phyloP scores from a whole-genome alignment of 108 stramenopile genomes.

The Ochromonas danica region DNA sequence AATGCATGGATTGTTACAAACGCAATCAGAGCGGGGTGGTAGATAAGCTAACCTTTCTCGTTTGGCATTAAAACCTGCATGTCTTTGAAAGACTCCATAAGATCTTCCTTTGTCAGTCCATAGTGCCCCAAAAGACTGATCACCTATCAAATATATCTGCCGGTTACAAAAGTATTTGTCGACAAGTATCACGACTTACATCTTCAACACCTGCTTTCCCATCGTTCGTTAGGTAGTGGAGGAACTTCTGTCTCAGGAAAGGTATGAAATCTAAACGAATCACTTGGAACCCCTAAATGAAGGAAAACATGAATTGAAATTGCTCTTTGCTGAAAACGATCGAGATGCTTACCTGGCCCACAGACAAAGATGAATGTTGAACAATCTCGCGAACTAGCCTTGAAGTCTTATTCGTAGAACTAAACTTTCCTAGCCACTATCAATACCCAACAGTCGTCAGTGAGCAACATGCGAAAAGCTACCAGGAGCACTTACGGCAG shows the following conservation, averaged over 20 bases:
- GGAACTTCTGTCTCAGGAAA: conserved; percentile 63
- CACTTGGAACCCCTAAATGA: conserved; percentile 51
- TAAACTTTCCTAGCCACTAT: conserved; percentile 91
- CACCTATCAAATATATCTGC: conserved; percentile 24
- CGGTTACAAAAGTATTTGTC: too few species aligned
- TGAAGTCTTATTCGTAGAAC: conserved; percentile 68
- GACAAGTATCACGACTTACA: not conserved
- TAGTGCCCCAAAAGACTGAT: conserved; percentile 85
- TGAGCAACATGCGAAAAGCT: not conserved
- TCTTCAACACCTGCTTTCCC: conserved; percentile 54
- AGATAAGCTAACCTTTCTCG: conserved; percentile 24
- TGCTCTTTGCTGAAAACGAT: not conserved
- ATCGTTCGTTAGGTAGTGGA: conserved; percentile 53
- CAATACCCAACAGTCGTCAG: not conserved
- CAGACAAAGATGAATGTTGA: conserved; percentile 81
- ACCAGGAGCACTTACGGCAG: conserved; percentile 44
- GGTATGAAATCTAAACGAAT: conserved; percentile 76
- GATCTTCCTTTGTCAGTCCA: conserved; percentile 86
- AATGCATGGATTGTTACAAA: not conserved
- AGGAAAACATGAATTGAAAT: not conserved
- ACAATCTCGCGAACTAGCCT: conserved; percentile 75
- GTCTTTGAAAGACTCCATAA: conserved; percentile 85
- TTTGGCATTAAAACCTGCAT: conserved; percentile 47
- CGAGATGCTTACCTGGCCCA: too few species aligned
- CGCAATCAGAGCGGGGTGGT: conserved; percentile 55